Percentiles rank a stretch among this genome's conserved stretches.
phyloP scores from a whole-genome alignment of 306 rosid species.

The Castanopsis chinensis region DNA sequence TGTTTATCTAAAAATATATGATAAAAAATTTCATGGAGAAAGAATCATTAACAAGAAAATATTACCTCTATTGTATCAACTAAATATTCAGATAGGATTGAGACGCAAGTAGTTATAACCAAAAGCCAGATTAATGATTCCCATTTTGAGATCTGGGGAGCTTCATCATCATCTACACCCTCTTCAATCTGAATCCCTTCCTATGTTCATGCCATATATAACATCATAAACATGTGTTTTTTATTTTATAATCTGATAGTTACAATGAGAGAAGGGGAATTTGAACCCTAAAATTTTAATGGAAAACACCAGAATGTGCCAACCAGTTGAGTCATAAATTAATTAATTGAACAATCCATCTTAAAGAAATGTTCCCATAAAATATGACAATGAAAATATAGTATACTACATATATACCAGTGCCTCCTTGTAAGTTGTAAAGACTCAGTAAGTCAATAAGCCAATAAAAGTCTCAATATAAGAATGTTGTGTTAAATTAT shows the following conservation, averaged over 20 bases:
- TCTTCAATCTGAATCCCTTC: slow-evolving; percentile 54
- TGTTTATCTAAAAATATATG: neutral
- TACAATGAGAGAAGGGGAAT: no score
- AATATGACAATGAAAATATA: slow-evolving; percentile 8
- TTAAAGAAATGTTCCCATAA: neutral
- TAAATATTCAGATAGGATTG: slow-evolving; percentile 68
- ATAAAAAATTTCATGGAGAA: neutral
- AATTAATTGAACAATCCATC: slow-evolving; percentile 14
- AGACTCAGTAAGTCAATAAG: neutral
- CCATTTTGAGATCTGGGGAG: slow-evolving; percentile 78
- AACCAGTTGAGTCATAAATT: neutral
- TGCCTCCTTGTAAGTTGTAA: neutral
- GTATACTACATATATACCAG: slow-evolving; percentile 10
- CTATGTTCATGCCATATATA: slow-evolving; percentile 38
- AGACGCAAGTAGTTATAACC: slow-evolving; percentile 68
- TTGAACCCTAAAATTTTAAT: fast-evolving
- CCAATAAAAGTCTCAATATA: neutral
- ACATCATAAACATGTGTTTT: slow-evolving; percentile 5
- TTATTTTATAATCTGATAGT: no score
- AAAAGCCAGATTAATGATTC: slow-evolving; percentile 80
- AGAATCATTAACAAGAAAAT: slow-evolving; percentile 5
- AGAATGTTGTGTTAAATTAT: no score
- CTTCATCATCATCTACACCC: slow-evolving; percentile 44
- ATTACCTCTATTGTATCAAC: slow-evolving; percentile 76
- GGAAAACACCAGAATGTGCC: no score